These are phyloP conservation scores for Sclerotinia nivalis DNA, from an alignment of 2,329 filamentous ascomycete genomes.

Conservation along the genomic window DNA sequence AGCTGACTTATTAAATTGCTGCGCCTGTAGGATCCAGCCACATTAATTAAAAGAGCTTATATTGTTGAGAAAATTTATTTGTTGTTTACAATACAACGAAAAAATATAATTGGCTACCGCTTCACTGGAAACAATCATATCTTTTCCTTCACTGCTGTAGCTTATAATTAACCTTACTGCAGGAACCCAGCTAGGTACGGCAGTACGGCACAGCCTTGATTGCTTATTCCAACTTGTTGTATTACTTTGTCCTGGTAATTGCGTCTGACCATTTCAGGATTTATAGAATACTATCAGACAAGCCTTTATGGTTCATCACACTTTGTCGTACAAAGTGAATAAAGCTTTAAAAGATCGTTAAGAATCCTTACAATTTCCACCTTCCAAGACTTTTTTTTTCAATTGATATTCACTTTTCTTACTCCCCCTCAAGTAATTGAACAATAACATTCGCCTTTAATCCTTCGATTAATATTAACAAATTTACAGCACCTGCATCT, in stretches of 20 bases:
- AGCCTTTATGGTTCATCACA: not conserved
- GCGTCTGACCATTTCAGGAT: conserved; percentile 6
- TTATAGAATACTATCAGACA: conserved; percentile 11
- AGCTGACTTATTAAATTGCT: conserved; percentile 10
- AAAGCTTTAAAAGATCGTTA: conserved; percentile 5
- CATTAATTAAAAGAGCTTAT: not conserved
- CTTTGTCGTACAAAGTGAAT: not conserved
- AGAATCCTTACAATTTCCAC: conserved; percentile 20
- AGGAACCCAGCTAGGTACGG: conserved; percentile 9
- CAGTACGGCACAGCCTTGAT: not conserved
- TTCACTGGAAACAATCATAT: conserved; percentile 10
- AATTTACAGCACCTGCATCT: not conserved
- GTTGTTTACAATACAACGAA: not conserved
- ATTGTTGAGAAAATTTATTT: not conserved
- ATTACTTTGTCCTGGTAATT: conserved; percentile 13
- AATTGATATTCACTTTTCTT: conserved; percentile 10
- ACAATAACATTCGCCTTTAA: not conserved
- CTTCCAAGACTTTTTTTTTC: not conserved
- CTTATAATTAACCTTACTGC: not conserved
- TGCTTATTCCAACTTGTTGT: conserved; percentile 11
- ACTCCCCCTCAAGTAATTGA: not conserved
- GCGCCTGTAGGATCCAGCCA: conserved; percentile 8
- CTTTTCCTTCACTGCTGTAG: not conserved
- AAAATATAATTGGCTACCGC: not conserved
- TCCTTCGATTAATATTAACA: not conserved